Evolutionary conservation across 306 rosid genomes (phyloP).

Genomic region (Sophora flavescens): DNA sequence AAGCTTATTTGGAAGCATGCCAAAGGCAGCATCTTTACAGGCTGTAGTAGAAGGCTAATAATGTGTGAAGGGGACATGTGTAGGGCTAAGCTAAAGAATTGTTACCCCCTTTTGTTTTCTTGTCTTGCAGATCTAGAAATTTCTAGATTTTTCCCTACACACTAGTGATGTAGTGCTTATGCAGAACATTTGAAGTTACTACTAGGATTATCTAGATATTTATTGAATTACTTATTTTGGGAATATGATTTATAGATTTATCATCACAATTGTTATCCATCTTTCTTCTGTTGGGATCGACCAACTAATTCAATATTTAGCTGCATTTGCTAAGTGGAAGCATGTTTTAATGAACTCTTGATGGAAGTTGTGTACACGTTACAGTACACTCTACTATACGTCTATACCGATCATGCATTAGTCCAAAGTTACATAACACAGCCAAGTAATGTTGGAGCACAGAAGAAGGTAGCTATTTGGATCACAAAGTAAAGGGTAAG

Average conservation of each 20-base stretch:
- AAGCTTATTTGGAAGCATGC: slow-evolving; percentile 38
- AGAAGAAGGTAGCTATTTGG: no score
- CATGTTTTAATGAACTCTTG: not conserved
- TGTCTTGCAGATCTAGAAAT: slow-evolving; percentile 25
- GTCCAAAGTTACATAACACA: not conserved
- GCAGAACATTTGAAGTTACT: slow-evolving; percentile 23
- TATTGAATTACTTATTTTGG: not conserved
- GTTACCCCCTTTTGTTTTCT: slow-evolving; percentile 14
- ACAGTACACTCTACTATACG: not conserved
- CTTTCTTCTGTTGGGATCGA: slow-evolving; percentile 8
- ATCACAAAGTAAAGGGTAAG: no score
- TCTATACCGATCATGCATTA: not conserved
- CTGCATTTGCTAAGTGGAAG: not conserved
- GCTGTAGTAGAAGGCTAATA: slow-evolving; percentile 35
- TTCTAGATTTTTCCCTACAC: slow-evolving; percentile 18
- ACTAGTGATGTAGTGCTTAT: slow-evolving; percentile 24
- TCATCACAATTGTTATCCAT: not conserved
- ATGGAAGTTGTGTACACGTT: not conserved
- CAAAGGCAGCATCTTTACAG: slow-evolving; percentile 37
- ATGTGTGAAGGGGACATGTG: slow-evolving; percentile 18
- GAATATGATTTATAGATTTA: slow-evolving; percentile 4
- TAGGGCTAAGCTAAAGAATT: slow-evolving; percentile 20
- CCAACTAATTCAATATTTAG: not conserved
- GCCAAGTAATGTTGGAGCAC: no score
- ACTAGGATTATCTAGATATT: not conserved